Conservation (phyloP, 2,329 filamentous ascomycete genomes). For the Lachnellula occidentalis region DNA sequence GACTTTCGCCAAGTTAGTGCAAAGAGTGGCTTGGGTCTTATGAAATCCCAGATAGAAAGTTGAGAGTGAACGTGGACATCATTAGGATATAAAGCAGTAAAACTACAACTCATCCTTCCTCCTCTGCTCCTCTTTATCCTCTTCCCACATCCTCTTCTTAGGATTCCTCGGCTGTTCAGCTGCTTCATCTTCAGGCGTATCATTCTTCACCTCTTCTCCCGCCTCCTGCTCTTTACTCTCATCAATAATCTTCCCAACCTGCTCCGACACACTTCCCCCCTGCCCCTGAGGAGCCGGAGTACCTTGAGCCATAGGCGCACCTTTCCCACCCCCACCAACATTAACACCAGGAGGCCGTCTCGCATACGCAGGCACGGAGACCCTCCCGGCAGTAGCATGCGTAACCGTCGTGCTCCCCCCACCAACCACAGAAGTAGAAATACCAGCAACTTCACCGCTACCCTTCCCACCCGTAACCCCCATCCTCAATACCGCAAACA, state of each 20-base stretch:
- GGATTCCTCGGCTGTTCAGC: conserved; percentile 39
- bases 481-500: conserved; percentile 47
- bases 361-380: conserved; percentile 5
- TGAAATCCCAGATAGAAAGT: no score
- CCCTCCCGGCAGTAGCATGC: conserved; percentile 19
- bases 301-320: conserved; percentile 15
- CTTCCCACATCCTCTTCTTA: conserved; percentile 59
- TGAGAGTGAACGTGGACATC: no score
- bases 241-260: conserved; percentile 51
- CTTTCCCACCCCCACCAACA: conserved; percentile 37
- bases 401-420: conserved; percentile 9
- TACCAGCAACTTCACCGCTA: conserved; percentile 8
- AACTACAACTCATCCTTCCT: conserved; percentile 30
- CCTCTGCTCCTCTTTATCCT: conserved; percentile 34
- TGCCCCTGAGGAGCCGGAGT: conserved; percentile 21
- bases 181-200: conserved; percentile 30
- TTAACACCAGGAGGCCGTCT: conserved; percentile 40
- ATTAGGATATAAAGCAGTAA: neutral
- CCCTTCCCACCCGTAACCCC: conserved; percentile 31
- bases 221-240: conserved; percentile 29
- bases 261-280: conserved; percentile 40
- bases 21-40: no score
- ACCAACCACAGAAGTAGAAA: conserved; percentile 12
- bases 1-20: no score
- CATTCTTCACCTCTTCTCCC: conserved; percentile 30